Evolutionary conservation across 441 rosid species (phyloP).

Genomic region (Arabidopsis lyrata): DNA sequence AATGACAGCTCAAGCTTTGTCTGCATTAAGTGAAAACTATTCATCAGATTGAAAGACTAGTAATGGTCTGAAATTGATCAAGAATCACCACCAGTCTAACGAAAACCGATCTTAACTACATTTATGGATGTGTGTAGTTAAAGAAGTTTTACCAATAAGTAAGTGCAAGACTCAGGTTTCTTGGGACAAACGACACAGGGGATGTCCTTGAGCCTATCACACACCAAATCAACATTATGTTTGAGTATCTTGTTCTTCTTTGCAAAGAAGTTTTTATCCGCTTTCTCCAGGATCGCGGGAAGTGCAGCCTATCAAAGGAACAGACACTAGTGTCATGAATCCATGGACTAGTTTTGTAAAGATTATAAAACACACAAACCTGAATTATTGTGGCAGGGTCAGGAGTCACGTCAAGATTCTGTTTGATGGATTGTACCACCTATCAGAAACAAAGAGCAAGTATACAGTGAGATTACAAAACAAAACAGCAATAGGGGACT

Average conservation of each 20-base stretch:
- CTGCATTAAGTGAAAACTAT: conserved; percentile 39
- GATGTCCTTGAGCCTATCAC: conserved; percentile 57
- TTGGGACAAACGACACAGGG: conserved; percentile 63
- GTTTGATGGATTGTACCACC: conserved; percentile 55
- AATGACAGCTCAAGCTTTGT: conserved; percentile 54
- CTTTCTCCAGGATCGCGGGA: conserved; percentile 67
- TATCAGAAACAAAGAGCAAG: conserved; percentile 27
- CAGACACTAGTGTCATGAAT: conserved; percentile 1
- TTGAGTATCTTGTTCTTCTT: conserved; percentile 52
- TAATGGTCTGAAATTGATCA: neutral
- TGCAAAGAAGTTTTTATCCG: conserved; percentile 62
- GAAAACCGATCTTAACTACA: neutral
- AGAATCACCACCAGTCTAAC: conserved; percentile 5
- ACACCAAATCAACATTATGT: conserved; percentile 59
- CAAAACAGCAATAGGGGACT: neutral
- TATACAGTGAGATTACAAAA: neutral
- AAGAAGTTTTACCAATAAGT: conserved; percentile 27
- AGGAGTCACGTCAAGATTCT: conserved; percentile 50
- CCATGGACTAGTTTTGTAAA: neutral
- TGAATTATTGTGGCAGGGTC: conserved; percentile 73
- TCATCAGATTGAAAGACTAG: conserved; percentile 14
- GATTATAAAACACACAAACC: conserved; percentile 47
- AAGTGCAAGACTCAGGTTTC: conserved; percentile 64
- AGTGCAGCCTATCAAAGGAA: conserved; percentile 65
- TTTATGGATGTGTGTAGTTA: neutral